phyloP scores from a whole-genome alignment of 495 filamentous ascomycete genomes.

The Tuber indicum region DNA sequence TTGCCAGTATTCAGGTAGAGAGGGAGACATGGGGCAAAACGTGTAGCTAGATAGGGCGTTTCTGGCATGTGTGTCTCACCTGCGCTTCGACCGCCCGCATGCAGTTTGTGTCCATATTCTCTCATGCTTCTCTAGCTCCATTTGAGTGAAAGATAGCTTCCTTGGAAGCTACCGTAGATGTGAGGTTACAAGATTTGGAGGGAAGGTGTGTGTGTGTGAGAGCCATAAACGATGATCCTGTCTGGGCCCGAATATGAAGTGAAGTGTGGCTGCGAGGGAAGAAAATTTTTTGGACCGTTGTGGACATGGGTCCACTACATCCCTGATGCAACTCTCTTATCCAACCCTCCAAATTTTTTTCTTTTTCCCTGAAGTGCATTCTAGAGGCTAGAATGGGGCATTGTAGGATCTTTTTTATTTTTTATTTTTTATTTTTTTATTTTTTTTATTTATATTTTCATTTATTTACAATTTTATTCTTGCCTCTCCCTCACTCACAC shows the following conservation, averaged over 20 bases:
- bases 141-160: slow-evolving; percentile 16
- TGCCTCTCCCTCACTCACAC: background rate
- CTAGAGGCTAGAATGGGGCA: background rate
- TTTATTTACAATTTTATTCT: slow-evolving; percentile 12
- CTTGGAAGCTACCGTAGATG: slow-evolving; percentile 29
- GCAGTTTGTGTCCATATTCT: slow-evolving; percentile 15
- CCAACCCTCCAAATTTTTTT: slow-evolving; percentile 24
- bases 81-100: slow-evolving; percentile 39
- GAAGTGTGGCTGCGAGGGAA: slow-evolving; percentile 32
- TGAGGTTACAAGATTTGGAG: slow-evolving; percentile 14
- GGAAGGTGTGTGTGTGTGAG: slow-evolving; percentile 19
- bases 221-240: slow-evolving; percentile 29
- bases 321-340: slow-evolving; percentile 34
- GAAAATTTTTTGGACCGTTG: slow-evolving; percentile 23
- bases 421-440: background rate
- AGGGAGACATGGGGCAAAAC: slow-evolving; percentile 22
- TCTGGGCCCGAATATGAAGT: slow-evolving; percentile 19
- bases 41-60: slow-evolving; percentile 35
- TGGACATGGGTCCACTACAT: slow-evolving; percentile 26
- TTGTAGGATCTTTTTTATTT: background rate
- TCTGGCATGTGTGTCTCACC: slow-evolving; percentile 35
- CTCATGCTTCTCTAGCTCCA: background rate
- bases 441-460: background rate
- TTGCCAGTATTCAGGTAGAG: slow-evolving; percentile 7
- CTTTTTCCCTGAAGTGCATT: background rate